Evolutionary conservation across 2,329 filamentous ascomycete species (phyloP).

Genomic region (Clarireedia monteithiana): DNA sequence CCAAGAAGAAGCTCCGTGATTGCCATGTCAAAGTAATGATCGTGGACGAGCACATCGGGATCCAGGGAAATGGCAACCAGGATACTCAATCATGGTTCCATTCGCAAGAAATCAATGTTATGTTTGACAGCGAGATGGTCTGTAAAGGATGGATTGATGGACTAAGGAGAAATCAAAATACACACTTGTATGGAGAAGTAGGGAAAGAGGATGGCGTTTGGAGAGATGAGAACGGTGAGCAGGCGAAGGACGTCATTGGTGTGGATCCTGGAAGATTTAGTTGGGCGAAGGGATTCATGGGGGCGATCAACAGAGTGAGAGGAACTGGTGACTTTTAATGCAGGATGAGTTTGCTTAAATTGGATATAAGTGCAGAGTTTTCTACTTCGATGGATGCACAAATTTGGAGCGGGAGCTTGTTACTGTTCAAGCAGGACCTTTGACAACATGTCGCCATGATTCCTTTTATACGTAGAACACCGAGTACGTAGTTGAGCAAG

Average conservation of each 20-base stretch:
- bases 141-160: slow-evolving; percentile 56
- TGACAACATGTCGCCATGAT: too few species aligned
- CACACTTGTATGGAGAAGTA: slow-evolving; percentile 47
- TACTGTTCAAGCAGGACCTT: too few species aligned
- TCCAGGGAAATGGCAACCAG: slow-evolving; percentile 71
- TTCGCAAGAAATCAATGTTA: slow-evolving; percentile 68
- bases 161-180: slow-evolving; percentile 60
- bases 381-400: too few species aligned
- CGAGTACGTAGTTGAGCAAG: too few species aligned
- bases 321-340: slow-evolving; percentile 44
- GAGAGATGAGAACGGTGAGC: slow-evolving; percentile 44
- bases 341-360: neutral
- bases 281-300: slow-evolving; percentile 50
- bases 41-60: slow-evolving; percentile 58
- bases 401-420: too few species aligned
- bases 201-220: slow-evolving; percentile 51
- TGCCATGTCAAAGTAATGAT: slow-evolving; percentile 77
- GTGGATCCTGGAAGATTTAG: slow-evolving; percentile 46
- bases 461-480: too few species aligned
- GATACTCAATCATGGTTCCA: slow-evolving; percentile 78
- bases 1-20: slow-evolving; percentile 55
- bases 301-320: slow-evolving; percentile 49
- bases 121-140: slow-evolving; percentile 57
- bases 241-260: slow-evolving; percentile 43
- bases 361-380: too few species aligned